Conservation (phyloP, 257 asterid genomes). For the Petunia secreta region DNA sequence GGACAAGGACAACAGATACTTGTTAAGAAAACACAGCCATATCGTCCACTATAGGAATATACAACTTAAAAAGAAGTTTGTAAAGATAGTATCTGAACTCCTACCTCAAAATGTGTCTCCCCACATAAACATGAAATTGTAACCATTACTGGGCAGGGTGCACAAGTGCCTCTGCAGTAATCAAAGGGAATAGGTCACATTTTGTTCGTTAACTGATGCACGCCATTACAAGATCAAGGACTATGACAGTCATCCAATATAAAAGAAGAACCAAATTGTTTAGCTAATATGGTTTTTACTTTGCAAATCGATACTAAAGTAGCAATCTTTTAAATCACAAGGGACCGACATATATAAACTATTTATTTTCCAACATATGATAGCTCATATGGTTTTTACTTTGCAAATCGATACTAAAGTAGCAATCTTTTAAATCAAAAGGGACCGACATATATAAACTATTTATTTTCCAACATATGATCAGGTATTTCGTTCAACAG, state of each 20-base stretch:
- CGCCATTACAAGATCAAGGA: constrained; percentile 2
- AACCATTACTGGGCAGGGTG: constrained; percentile 96
- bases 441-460: not conserved
- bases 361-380: too few species aligned
- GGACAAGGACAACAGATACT: not conserved
- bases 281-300: not conserved
- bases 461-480: constrained; percentile 6
- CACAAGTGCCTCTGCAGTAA: constrained; percentile 83
- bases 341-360: too few species aligned
- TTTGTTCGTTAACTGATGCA: not conserved
- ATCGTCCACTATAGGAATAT: constrained; percentile 17
- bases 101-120: constrained; percentile 81
- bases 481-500: not conserved
- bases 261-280: constrained; percentile 4
- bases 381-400: not conserved
- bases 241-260: constrained; percentile 3
- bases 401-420: not conserved
- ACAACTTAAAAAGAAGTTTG: not conserved
- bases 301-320: not conserved
- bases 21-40: not conserved
- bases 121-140: constrained; percentile 86
- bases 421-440: constrained; percentile 4
- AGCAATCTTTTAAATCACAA: constrained; percentile 5
- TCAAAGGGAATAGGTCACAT: constrained; percentile 40
- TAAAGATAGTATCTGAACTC: constrained; percentile 33